Evolutionary conservation across 768 basidiomycete genomes (phyloP).

Genomic region (Phylloporus rhodoxanthus): DNA sequence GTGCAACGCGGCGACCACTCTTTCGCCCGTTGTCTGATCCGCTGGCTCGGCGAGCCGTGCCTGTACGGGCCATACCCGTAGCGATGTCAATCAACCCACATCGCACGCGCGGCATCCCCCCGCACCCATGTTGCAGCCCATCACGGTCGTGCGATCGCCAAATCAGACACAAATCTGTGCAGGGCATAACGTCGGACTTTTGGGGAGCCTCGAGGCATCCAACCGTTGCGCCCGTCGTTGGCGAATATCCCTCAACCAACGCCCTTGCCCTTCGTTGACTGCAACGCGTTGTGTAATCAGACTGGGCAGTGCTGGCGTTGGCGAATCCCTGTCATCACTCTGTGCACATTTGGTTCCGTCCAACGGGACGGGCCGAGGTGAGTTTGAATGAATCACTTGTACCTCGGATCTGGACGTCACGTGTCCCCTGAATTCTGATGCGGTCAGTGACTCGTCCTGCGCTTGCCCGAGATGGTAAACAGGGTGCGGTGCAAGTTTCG

Average conservation of each 20-base stretch:
- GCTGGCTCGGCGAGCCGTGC: background rate
- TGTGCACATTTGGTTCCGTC: background rate
- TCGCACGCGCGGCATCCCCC: too few relatives aligned
- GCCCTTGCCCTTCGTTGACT: background rate
- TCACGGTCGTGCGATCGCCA: background rate
- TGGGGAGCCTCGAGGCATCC: background rate
- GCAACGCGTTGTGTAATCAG: background rate
- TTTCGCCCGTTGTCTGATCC: background rate
- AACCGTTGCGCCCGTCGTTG: background rate
- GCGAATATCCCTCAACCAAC: background rate
- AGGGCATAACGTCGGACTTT: background rate
- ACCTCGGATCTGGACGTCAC: background rate
- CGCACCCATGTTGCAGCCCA: background rate
- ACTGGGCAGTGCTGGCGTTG: background rate
- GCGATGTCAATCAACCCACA: background rate
- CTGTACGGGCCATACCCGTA: background rate
- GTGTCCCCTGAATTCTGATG: background rate
- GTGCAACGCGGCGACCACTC: background rate
- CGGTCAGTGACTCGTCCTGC: background rate
- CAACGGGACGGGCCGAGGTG: background rate
- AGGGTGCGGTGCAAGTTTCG: background rate
- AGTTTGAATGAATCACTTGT: background rate
- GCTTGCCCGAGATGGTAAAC: background rate
- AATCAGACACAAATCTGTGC: background rate
- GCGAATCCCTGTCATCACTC: background rate